Percentiles rank a stretch among this genome's conserved stretches.
Evolutionary conservation across 2,329 filamentous ascomycete genomes (phyloP).

Genomic region (Fusarium goolgardi): DNA sequence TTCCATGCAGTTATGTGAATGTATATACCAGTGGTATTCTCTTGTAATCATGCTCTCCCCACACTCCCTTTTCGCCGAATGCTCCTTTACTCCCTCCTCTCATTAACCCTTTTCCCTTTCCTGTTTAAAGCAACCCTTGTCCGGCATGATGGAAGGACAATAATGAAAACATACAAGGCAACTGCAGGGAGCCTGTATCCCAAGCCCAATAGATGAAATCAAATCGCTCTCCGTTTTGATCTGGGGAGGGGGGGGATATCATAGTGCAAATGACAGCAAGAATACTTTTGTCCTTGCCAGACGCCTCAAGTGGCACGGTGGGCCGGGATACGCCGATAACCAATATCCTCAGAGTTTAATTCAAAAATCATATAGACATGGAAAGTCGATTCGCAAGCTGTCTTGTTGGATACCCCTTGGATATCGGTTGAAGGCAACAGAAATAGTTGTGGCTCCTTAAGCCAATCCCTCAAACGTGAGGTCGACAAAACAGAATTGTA

Average conservation of each 20-base stretch:
- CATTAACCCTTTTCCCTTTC: slow-evolving; percentile 12
- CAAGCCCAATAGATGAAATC: slow-evolving; percentile 20
- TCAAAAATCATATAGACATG: slow-evolving; percentile 8
- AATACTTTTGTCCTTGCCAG: slow-evolving; percentile 19
- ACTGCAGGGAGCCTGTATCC: slow-evolving; percentile 3
- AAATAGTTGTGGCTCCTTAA: background rate
- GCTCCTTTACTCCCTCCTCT: slow-evolving; percentile 29
- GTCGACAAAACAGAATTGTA: background rate
- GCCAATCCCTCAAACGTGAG: background rate
- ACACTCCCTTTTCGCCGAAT: slow-evolving; percentile 24
- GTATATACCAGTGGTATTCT: slow-evolving; percentile 13
- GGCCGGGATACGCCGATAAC: slow-evolving; percentile 10
- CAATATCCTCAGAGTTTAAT: background rate
- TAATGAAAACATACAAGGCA: slow-evolving; percentile 12
- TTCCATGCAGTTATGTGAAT: slow-evolving; percentile 19
- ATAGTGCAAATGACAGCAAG: slow-evolving; percentile 37
- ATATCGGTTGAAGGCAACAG: background rate
- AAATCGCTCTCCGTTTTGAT: slow-evolving; percentile 37
- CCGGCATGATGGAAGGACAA: slow-evolving; percentile 14
- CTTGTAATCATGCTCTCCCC: slow-evolving; percentile 12
- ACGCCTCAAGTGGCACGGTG: slow-evolving; percentile 3
- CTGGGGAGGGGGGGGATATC: slow-evolving; percentile 39
- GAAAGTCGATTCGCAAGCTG: slow-evolving; percentile 1
- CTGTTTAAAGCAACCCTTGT: slow-evolving; percentile 17
- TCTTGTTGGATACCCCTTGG: background rate